These are phyloP conservation scores for Geranium brycei DNA, from an alignment of 345 rosid species.

Conservation along the genomic window DNA sequence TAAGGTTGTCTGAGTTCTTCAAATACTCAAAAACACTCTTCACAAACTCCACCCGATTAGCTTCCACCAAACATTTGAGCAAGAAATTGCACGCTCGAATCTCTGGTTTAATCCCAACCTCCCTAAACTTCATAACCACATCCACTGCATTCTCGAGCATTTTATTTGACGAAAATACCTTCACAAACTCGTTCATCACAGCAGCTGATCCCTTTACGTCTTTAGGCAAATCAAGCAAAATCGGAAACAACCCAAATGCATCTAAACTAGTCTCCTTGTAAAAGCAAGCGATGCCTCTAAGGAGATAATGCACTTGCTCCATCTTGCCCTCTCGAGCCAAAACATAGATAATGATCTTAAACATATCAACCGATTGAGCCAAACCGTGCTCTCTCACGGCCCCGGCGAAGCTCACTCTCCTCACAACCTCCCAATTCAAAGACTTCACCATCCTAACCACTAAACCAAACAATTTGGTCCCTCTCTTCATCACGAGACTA, in stretches of 20 bases:
- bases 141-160: slow-evolving; percentile 31
- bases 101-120: slow-evolving; percentile 21
- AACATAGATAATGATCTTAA: slow-evolving; percentile 21
- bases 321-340: slow-evolving; percentile 22
- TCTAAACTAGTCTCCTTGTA: slow-evolving; percentile 18
- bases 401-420: slow-evolving; percentile 16
- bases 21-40: slow-evolving; percentile 23
- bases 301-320: slow-evolving; percentile 29
- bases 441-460: slow-evolving; percentile 33
- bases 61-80: slow-evolving; percentile 40
- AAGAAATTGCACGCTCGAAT: slow-evolving; percentile 41
- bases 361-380: slow-evolving; percentile 18
- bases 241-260: slow-evolving; percentile 21
- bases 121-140: slow-evolving; percentile 18
- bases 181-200: slow-evolving; percentile 28
- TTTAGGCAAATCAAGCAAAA: slow-evolving; percentile 20
- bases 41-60: slow-evolving; percentile 14
- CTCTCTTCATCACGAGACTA: neutral
- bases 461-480: slow-evolving; percentile 12
- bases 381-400: slow-evolving; percentile 20
- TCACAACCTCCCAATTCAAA: slow-evolving; percentile 28
- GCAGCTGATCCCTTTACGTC: slow-evolving; percentile 12
- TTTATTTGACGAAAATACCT: slow-evolving; percentile 36
- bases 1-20: slow-evolving; percentile 34
- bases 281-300: slow-evolving; percentile 25